Conservation (phyloP, 208 protist genomes). For the Herpetomonas tarakana region DNA sequence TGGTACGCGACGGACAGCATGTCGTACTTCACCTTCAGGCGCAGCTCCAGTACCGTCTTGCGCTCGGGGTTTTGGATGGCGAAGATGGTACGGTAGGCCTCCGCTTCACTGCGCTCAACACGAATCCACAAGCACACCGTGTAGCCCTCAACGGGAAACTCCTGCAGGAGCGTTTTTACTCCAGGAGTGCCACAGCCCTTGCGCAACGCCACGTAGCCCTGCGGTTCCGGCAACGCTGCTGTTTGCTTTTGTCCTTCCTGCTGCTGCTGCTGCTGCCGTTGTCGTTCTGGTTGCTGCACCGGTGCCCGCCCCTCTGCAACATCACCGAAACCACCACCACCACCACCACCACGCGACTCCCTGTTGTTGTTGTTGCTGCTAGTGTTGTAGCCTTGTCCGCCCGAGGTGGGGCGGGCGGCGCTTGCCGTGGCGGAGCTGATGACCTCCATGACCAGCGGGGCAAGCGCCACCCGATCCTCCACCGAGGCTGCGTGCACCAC, state of each 20-base stretch:
- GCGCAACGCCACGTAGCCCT: constrained; percentile 21
- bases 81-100: constrained; percentile 14
- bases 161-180: constrained; percentile 42
- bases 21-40: not conserved
- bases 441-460: constrained; percentile 54
- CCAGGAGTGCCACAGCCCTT: constrained; percentile 27
- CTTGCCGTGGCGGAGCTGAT: constrained; percentile 31
- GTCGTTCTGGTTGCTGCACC: constrained; percentile 21
- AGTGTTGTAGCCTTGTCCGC: constrained; percentile 6
- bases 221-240: not conserved
- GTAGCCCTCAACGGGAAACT: constrained; percentile 74
- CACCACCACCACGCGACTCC: constrained; percentile 24
- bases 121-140: constrained; percentile 68
- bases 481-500: constrained; percentile 41
- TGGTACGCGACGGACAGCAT: constrained; percentile 9
- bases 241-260: too few species aligned
- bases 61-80: constrained; percentile 38
- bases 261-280: not conserved
- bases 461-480: constrained; percentile 27
- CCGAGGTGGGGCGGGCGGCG: not conserved
- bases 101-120: constrained; percentile 23
- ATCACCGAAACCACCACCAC: too few species aligned
- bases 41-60: constrained; percentile 25
- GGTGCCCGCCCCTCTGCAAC: too few species aligned
- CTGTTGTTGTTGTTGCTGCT: constrained; percentile 11